phyloP scores from a whole-genome alignment of 139 green algal genomes.

The Eudorina sp. region DNA sequence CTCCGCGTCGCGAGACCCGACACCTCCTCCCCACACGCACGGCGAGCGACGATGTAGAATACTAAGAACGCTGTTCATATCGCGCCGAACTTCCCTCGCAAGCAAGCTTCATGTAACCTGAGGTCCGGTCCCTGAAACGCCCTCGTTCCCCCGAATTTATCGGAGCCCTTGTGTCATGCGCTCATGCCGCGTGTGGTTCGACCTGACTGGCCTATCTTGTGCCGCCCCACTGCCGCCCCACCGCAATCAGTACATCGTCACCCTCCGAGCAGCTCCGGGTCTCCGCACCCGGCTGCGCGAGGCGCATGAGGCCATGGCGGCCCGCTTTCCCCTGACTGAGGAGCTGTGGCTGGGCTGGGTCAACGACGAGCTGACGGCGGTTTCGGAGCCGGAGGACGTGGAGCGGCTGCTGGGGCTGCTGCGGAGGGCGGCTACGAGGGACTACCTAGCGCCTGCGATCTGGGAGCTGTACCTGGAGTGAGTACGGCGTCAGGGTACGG shows the following conservation, averaged over 20 bases:
- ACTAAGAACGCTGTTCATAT: too few relatives aligned
- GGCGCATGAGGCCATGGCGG: constrained; percentile 76
- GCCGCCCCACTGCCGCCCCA: not conserved
- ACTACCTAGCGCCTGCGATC: constrained; percentile 85
- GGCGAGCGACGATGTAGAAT: too few relatives aligned
- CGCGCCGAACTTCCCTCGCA: too few relatives aligned
- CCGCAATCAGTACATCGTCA: constrained; percentile 85
- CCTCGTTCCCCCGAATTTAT: too few relatives aligned
- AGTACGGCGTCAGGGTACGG: constrained; percentile 39
- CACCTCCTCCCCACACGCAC: too few relatives aligned
- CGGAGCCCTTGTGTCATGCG: too few relatives aligned
- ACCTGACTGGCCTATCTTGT: not conserved
- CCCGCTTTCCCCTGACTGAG: constrained; percentile 83
- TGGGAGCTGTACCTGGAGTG: constrained; percentile 81
- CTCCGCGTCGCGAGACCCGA: too few relatives aligned
- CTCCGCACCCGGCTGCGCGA: constrained; percentile 67
- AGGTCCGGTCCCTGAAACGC: too few relatives aligned
- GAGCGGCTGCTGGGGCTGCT: constrained; percentile 67
- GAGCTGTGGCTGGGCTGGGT: constrained; percentile 88
- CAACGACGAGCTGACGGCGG: constrained; percentile 75
- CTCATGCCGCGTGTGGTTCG: too few relatives aligned
- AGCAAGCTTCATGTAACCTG: too few relatives aligned
- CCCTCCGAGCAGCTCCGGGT: too few relatives aligned
- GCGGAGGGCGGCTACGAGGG: constrained; percentile 58
- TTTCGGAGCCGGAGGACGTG: not conserved